A percentile compares a stretch with the other conserved stretches of the same genome.
Conservation (phyloP, 2,329 filamentous ascomycete genomes). For the Erysiphe neolycopersici region DNA sequence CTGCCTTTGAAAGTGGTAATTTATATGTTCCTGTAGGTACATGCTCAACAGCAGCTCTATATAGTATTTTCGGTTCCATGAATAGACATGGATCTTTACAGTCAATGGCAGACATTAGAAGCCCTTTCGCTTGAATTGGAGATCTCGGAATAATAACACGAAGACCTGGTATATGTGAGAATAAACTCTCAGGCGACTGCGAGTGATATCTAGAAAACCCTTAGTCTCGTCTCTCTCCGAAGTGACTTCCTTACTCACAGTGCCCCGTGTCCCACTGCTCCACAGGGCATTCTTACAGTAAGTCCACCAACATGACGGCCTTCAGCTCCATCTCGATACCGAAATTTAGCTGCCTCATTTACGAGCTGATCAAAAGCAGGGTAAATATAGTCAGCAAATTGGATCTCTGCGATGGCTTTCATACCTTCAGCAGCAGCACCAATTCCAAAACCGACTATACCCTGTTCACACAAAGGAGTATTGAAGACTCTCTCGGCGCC, state of each 20-base stretch:
- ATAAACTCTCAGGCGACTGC: slow-evolving; percentile 44
- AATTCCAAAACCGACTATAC: slow-evolving; percentile 80
- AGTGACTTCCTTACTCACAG: slow-evolving; percentile 18
- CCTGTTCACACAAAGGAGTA: slow-evolving; percentile 80
- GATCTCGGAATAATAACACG: slow-evolving; percentile 44
- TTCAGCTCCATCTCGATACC: slow-evolving; percentile 35
- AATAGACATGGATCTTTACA: slow-evolving; percentile 45
- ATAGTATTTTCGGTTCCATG: slow-evolving; percentile 51
- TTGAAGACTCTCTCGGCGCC: slow-evolving; percentile 84
- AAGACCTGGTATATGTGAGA: slow-evolving; percentile 43
- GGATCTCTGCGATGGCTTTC: slow-evolving; percentile 72
- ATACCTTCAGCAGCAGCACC: slow-evolving; percentile 76
- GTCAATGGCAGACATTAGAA: slow-evolving; percentile 34
- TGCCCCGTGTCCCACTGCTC: slow-evolving; percentile 45
- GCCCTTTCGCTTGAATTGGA: slow-evolving; percentile 43
- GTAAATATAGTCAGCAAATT: slow-evolving; percentile 56
- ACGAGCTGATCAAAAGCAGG: slow-evolving; percentile 56
- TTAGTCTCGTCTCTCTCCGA: slow-evolving; percentile 1
- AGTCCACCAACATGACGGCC: slow-evolving; percentile 32
- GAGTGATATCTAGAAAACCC: slow-evolving; percentile 29
- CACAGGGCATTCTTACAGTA: slow-evolving; percentile 45
- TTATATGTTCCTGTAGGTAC: slow-evolving; percentile 41
- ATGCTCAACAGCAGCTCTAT: slow-evolving; percentile 46
- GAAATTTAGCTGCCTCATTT: slow-evolving; percentile 47
- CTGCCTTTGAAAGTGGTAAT: slow-evolving; percentile 40